Conservation (phyloP, 306 rosid genomes). For the Boehmeria nivea region DNA sequence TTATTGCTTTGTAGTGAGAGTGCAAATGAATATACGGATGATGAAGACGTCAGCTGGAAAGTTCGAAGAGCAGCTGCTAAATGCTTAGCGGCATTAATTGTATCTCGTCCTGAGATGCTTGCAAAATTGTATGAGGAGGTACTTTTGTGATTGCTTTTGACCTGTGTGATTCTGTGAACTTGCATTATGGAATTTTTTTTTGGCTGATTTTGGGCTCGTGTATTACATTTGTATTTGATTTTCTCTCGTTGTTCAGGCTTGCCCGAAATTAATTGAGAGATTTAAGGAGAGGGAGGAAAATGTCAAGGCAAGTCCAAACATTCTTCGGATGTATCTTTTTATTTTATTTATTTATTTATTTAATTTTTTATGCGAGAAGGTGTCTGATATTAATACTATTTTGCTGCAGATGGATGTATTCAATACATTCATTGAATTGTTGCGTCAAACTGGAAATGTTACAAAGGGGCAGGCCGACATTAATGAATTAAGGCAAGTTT, state of each 20-base stretch:
- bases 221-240: too few relatives aligned
- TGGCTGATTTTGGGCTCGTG: too few relatives aligned
- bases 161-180: not conserved
- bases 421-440: constrained; percentile 84
- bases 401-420: constrained; percentile 91
- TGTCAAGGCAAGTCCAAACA: constrained; percentile 64
- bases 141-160: constrained; percentile 16
- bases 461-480: constrained; percentile 85
- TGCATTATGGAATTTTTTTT: too few relatives aligned
- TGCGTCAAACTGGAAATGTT: constrained; percentile 98
- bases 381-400: constrained; percentile 25
- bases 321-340: constrained; percentile 11
- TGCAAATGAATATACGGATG: constrained; percentile 97
- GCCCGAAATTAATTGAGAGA: constrained; percentile 95
- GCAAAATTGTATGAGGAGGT: constrained; percentile 92
- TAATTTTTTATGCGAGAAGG: constrained; percentile 13
- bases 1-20: constrained; percentile 67
- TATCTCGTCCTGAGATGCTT: constrained; percentile 96
- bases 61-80: constrained; percentile 98
- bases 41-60: constrained; percentile 99
- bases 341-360: too few relatives aligned
- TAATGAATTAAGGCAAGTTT: constrained; percentile 74
- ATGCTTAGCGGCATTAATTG: constrained; percentile 93
- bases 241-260: constrained; percentile 58
- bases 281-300: constrained; percentile 98